These are phyloP conservation scores for Suillus paluster DNA, from an alignment of 768 basidiomycete genomes.

Conservation along the genomic window DNA sequence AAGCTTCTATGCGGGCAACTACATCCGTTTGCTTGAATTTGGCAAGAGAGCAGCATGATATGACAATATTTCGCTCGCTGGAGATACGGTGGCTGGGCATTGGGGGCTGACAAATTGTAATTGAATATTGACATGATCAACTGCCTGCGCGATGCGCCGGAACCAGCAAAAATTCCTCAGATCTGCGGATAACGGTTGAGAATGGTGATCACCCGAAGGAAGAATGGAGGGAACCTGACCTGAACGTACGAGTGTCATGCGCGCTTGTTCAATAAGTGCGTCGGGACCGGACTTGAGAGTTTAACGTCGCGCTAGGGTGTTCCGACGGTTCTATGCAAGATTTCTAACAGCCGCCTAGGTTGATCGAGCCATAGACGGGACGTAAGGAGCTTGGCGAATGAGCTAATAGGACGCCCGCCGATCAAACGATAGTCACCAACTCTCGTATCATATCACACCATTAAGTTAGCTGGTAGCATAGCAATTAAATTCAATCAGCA, in stretches of 20 bases:
- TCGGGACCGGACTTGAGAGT: neutral
- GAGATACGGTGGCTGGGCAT: neutral
- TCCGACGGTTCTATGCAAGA: neutral
- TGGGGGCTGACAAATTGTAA: neutral
- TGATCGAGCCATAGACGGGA: neutral
- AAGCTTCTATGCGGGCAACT: constrained; percentile 1
- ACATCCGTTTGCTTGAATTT: neutral
- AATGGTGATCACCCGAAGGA: neutral
- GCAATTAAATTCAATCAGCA: neutral
- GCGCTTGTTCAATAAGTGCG: neutral
- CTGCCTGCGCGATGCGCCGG: constrained; percentile 4
- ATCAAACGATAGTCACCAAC: neutral
- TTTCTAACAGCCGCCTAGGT: neutral
- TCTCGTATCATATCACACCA: constrained; percentile 7
- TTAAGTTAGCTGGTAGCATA: constrained; percentile 4
- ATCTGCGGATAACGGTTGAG: neutral
- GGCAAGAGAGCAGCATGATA: constrained; percentile 4
- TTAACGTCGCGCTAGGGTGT: neutral
- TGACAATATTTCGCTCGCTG: neutral
- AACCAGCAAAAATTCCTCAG: neutral
- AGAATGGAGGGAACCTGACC: neutral
- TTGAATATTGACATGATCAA: constrained; percentile 18
- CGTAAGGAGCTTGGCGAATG: constrained; percentile 5
- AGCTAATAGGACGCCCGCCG: constrained; percentile 1
- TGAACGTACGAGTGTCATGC: neutral